Conservation (phyloP, 768 basidiomycete genomes). For the Hygrocybe punicea region DNA sequence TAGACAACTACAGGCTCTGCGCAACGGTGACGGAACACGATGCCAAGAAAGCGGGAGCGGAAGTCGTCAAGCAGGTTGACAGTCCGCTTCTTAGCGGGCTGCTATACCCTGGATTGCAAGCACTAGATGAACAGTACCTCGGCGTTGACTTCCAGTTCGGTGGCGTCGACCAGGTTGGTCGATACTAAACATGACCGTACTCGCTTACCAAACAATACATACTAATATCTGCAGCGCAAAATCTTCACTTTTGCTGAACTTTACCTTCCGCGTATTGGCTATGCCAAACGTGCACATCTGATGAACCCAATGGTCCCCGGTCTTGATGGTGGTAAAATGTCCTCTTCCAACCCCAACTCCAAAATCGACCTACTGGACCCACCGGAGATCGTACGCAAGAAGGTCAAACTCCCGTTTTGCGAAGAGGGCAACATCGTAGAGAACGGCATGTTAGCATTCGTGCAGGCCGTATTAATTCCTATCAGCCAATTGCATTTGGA, state of each 20-base stretch:
- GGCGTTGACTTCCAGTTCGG: conserved; percentile 97
- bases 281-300: conserved; percentile 89
- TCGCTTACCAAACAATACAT: background rate
- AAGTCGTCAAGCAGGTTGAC: conserved; percentile 97
- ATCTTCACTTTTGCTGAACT: conserved; percentile 98
- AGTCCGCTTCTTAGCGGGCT: conserved; percentile 87
- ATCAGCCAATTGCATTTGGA: conserved; percentile 74
- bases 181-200: conserved; percentile 15
- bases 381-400: conserved; percentile 77
- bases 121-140: conserved; percentile 96
- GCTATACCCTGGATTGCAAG: conserved; percentile 94
- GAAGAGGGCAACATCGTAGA: conserved; percentile 86
- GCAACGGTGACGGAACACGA: conserved; percentile 94
- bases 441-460: conserved; percentile 87
- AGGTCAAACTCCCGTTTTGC: conserved; percentile 90
- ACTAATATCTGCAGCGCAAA: conserved; percentile 64
- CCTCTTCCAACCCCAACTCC: conserved; percentile 93
- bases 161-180: conserved; percentile 87
- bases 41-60: conserved; percentile 96
- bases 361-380: conserved; percentile 97
- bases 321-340: conserved; percentile 95
- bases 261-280: conserved; percentile 91
- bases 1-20: conserved; percentile 91
- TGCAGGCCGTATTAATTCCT: conserved; percentile 83
- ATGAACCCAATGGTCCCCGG: conserved; percentile 99